Conservation (phyloP, 306 rosid genomes). For the Mimosa pudica region DNA sequence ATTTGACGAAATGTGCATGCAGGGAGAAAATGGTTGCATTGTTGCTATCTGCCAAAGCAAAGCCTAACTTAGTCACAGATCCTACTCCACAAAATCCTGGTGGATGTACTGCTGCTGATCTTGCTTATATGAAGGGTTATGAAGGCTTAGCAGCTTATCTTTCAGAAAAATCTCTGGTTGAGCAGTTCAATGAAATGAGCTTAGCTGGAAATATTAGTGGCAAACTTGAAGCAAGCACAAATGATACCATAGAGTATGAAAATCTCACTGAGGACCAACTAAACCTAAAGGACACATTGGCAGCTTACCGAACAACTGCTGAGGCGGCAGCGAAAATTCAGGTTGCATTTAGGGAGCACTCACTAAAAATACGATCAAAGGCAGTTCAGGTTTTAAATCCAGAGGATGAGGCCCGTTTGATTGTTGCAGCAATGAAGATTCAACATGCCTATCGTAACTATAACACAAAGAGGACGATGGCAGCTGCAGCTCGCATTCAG, state of each 20-base stretch:
- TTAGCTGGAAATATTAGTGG: slow-evolving; percentile 91
- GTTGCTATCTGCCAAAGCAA: slow-evolving; percentile 76
- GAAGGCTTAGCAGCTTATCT: slow-evolving; percentile 95
- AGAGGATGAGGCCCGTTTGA: slow-evolving; percentile 78
- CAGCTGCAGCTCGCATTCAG: slow-evolving; percentile 89
- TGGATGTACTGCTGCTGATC: slow-evolving; percentile 83
- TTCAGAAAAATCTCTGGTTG: slow-evolving; percentile 84
- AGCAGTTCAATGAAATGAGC: slow-evolving; percentile 81
- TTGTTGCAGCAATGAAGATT: slow-evolving; percentile 94
- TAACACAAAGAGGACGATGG: slow-evolving; percentile 50
- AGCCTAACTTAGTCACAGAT: slow-evolving; percentile 90
- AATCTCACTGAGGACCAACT: slow-evolving; percentile 78
- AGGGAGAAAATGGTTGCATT: slow-evolving; percentile 89
- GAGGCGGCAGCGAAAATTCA: slow-evolving; percentile 96
- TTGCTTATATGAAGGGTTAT: slow-evolving; percentile 67
- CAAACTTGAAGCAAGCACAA: slow-evolving; percentile 54
- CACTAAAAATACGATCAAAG: slow-evolving; percentile 52
- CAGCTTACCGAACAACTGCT: slow-evolving; percentile 83
- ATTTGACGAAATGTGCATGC: slow-evolving; percentile 29
- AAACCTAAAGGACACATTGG: slow-evolving; percentile 68
- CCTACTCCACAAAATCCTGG: slow-evolving; percentile 75
- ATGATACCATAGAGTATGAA: slow-evolving; percentile 47
- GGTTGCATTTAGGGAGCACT: slow-evolving; percentile 75
- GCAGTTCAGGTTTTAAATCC: slow-evolving; percentile 47
- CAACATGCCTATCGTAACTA: slow-evolving; percentile 89